Conservation (phyloP, 768 basidiomycete species). For the Boletus huronensis region DNA sequence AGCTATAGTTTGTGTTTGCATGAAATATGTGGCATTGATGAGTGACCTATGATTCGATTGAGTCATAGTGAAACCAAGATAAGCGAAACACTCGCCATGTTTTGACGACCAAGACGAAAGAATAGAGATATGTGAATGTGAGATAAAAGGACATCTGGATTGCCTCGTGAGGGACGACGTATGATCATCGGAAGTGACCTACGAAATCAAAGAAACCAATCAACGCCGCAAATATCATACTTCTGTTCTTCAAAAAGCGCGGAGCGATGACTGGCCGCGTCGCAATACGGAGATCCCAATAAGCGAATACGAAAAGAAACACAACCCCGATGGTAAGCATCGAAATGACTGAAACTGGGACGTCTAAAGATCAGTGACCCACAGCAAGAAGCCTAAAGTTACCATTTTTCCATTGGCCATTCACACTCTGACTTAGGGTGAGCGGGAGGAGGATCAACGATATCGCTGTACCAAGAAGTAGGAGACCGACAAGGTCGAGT, state of each 20-base stretch:
- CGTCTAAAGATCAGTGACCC: constrained; percentile 1
- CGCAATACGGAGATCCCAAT: constrained; percentile 52
- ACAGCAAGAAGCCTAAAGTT: background rate
- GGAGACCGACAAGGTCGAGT: constrained; percentile 50
- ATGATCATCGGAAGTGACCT: background rate
- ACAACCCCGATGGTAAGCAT: constrained; percentile 48
- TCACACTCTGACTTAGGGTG: constrained; percentile 43
- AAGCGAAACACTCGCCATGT: constrained; percentile 36
- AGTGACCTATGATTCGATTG: constrained; percentile 42
- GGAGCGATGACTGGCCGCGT: constrained; percentile 57
- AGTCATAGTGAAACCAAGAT: background rate
- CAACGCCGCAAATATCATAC: constrained; percentile 52
- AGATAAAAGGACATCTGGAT: constrained; percentile 59
- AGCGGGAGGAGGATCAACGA: constrained; percentile 54
- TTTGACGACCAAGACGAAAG: constrained; percentile 54
- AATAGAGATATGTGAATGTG: constrained; percentile 71
- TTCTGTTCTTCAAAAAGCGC: constrained; percentile 56
- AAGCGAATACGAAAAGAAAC: constrained; percentile 39
- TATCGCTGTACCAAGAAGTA: constrained; percentile 46
- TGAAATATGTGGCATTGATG: constrained; percentile 60
- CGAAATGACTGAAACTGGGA: constrained; percentile 46
- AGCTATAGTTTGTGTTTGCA: constrained; percentile 54
- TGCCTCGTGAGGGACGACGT: background rate
- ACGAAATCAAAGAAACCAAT: constrained; percentile 69
- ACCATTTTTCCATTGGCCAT: constrained; percentile 47